Evolutionary conservation across 2,329 filamentous ascomycete species (phyloP).

Genomic region (Aspergillus flavus): DNA sequence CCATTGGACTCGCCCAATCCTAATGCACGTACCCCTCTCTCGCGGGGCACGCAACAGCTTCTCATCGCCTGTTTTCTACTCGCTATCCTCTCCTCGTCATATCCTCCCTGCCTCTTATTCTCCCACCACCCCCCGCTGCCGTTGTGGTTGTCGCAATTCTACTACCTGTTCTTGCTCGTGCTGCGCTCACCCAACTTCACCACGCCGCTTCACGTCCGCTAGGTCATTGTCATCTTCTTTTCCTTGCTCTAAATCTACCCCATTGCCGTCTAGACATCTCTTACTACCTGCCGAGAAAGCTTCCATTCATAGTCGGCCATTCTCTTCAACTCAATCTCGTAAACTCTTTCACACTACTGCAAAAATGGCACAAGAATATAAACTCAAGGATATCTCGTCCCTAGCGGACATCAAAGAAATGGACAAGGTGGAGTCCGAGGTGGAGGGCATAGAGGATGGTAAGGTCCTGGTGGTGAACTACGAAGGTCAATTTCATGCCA

Average conservation of each 20-base stretch:
- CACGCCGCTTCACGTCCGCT: conserved; percentile 1
- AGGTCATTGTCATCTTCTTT: neutral
- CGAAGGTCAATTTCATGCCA: conserved; percentile 73
- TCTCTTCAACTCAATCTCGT: conserved; percentile 11
- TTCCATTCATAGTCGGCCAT: conserved; percentile 3
- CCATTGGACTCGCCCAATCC: neutral
- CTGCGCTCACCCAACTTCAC: conserved; percentile 24
- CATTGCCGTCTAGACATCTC: neutral
- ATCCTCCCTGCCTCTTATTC: neutral
- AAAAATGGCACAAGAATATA: conserved; percentile 45
- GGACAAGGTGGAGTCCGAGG: conserved; percentile 84
- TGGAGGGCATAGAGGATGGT: conserved; percentile 82
- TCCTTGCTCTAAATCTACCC: neutral
- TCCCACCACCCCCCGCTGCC: conserved; percentile 16
- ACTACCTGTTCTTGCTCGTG: conserved; percentile 26
- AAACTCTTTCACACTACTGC: conserved; percentile 4
- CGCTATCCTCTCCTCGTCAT: conserved; percentile 14
- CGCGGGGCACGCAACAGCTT: conserved; percentile 19
- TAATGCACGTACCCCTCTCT: conserved; percentile 23
- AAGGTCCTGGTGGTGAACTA: conserved; percentile 87
- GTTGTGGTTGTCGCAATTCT: conserved; percentile 26
- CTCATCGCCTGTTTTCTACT: conserved; percentile 12
- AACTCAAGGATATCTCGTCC: conserved; percentile 74
- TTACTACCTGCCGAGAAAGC: neutral
- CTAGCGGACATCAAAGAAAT: conserved; percentile 71